phyloP scores from a whole-genome alignment of 1,284 basidiomycete species.

The Puccinia coronata region DNA sequence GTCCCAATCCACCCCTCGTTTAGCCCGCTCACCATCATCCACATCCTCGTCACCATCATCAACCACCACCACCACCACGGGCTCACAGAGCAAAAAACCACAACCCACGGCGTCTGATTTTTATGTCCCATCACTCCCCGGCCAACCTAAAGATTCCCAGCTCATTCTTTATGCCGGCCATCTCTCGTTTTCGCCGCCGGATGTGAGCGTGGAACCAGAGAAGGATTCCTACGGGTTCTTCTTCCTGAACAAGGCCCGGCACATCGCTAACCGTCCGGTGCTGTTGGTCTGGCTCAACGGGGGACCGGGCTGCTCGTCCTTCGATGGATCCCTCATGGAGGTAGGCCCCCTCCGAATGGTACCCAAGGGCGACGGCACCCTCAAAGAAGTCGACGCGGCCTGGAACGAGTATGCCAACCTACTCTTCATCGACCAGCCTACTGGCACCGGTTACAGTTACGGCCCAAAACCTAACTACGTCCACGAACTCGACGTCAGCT shows the following conservation, averaged over 20 bases:
- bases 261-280: conserved; percentile 80
- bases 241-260: conserved; percentile 82
- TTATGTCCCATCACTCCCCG: conserved; percentile 47
- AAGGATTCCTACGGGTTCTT: conserved; percentile 74
- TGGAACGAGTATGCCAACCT: conserved; percentile 99
- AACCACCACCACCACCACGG: background rate
- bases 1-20: background rate
- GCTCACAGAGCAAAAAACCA: background rate
- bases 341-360: conserved; percentile 73
- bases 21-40: background rate
- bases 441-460: conserved; percentile 91
- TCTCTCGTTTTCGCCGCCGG: conserved; percentile 53
- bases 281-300: conserved; percentile 97
- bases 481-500: conserved; percentile 75
- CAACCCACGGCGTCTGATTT: conserved; percentile 27
- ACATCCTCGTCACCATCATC: background rate
- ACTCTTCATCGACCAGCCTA: conserved; percentile 93
- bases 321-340: conserved; percentile 98
- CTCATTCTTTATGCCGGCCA: conserved; percentile 57
- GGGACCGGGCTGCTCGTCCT: conserved; percentile 92
- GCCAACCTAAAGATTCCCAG: conserved; percentile 51
- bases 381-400: conserved; percentile 78
- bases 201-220: background rate
- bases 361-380: conserved; percentile 70
- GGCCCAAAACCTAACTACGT: conserved; percentile 81